Evolutionary conservation across 1,139 yeast genomes (phyloP), one percentile per base, ranked within the genome.

Genomic region (Hyphopichia fennica): DNA sequence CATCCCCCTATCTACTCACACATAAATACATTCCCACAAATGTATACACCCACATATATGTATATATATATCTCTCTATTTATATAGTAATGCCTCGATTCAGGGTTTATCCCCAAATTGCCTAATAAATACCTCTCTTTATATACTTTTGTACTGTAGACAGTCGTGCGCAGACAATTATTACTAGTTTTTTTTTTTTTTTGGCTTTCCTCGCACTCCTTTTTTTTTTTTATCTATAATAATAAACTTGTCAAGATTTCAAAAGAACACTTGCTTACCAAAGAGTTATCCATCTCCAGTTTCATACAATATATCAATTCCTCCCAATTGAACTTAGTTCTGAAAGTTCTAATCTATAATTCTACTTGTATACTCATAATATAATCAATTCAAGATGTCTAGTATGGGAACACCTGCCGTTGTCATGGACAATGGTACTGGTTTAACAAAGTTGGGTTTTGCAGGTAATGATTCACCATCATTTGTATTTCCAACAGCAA

Each of bases 401-500:
- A 72, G 83, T 57, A 78, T 82, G 67, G 86, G 84, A 50, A 77
- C 84, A 47, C 97, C 97, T 39, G 96, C 97, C 48, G 93, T 90
- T 72, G 96, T 90, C 66, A 90, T 90, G 96, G 96, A 87, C 77
- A 87, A 87, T 61, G 99, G 99, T 77, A 93, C 99, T 52, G 99
- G 99, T 50, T 77, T 91, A 57, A 93, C 99, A 60, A 93, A 93
- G 64, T 78, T 93, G 50, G 99, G 99, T 22, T 93, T 91, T 69
- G 99, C 99, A 54, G 99, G 99, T 43, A 93, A 93, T 63, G 99
- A 93, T 67, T 80, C 97, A 14, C 99, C 99, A 29, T 90, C 97
- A 8, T 95, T 87, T 77, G 89, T 93, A 37, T 89, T 93, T 60
- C 99, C 99, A 39, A 93, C 99, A 1, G 98, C 96, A 11, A 95